A percentile compares a stretch with the other conserved stretches of the same genome.
Evolutionary conservation across 2,329 filamentous ascomycete genomes (phyloP).

Genomic region (Microthyrium microscopicum): DNA sequence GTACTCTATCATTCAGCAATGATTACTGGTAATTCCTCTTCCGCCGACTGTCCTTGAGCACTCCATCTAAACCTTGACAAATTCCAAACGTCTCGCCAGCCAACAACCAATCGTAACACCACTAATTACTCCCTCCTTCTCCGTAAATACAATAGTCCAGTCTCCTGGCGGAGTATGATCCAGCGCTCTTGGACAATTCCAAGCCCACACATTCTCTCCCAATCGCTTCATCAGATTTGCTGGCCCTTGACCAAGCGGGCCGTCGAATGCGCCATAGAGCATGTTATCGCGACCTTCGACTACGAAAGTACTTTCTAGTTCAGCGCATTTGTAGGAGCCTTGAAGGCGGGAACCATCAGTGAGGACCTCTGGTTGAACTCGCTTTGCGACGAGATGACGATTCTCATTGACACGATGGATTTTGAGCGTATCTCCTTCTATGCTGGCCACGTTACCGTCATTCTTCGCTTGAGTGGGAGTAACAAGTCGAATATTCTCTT

Average conservation of each 20-base stretch:
- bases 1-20: too few species aligned
- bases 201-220: slow-evolving; percentile 23
- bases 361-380: slow-evolving; percentile 9
- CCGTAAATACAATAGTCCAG: slow-evolving; percentile 24
- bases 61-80: not conserved
- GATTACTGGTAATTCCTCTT: too few species aligned
- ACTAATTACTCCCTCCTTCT: not conserved
- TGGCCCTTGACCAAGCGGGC: slow-evolving; percentile 25
- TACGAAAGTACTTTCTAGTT: slow-evolving; percentile 22
- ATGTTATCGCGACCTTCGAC: slow-evolving; percentile 19
- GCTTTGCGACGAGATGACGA: slow-evolving; percentile 13
- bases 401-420: slow-evolving; percentile 17
- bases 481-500: slow-evolving; percentile 13
- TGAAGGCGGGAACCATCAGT: slow-evolving; percentile 9
- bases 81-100: not conserved
- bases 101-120: slow-evolving; percentile 1
- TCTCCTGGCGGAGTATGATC: slow-evolving; percentile 26
- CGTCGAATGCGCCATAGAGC: slow-evolving; percentile 27
- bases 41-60: too few species aligned
- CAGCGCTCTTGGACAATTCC: slow-evolving; percentile 23
- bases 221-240: slow-evolving; percentile 22
- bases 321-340: slow-evolving; percentile 21
- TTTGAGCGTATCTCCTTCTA: slow-evolving; percentile 17
- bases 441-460: slow-evolving; percentile 12
- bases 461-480: slow-evolving; percentile 12